Base-by-base conservation (phyloP, 2,329 filamentous ascomycete genomes). In the Didymella lethalis region DNA sequence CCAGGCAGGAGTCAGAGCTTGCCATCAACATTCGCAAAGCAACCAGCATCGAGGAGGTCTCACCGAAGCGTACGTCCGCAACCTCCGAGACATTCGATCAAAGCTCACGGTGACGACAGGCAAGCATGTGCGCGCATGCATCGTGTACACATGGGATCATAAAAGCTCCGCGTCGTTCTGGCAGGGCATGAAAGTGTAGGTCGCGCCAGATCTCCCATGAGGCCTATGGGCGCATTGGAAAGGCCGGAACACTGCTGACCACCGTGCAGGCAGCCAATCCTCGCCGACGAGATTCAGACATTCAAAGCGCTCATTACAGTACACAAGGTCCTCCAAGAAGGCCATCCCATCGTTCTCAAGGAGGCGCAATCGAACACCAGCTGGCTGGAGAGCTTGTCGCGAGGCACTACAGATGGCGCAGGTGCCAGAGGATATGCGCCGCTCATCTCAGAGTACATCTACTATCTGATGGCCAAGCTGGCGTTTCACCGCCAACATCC, bases 141-240 rank as follows among this genome's bases (percentile, higher is more conserved):
- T 99, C 72, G 94, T 99, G 45, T 98, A 98, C 79, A 98, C 94
- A 59, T 99, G 95, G 95, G 95, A 99, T 80, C 93, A 99, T 83
- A 96, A 96, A 82, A 96, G 90, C 65, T 96, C 93, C 41, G 85
- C 88, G 75, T 92, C 93, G 75, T 99, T 99, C 79, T 99, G 95
- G 95, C 88, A 92, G 57, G 94, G 93, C 76, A 96, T 99, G 86
- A 99, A 99, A 87, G 93, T 98, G 90, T 96, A 85, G 68, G 90
- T 69, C 31, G 43, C 38, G 43, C 29, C 52, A 46, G 14, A 49
- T 23, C 7, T 23, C 16, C 29, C 28, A n/a, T 7, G 7, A 4
- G 18, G 32, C 38, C 26, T n/a, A 3, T 41, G 23, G 43, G 48
- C 18, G 41, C 48, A 50, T 34, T 28, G 16, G 38, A 16, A 6